phyloP scores from a whole-genome alignment of 169 alveolate genomes.

The Toxoplasma gondii region DNA sequence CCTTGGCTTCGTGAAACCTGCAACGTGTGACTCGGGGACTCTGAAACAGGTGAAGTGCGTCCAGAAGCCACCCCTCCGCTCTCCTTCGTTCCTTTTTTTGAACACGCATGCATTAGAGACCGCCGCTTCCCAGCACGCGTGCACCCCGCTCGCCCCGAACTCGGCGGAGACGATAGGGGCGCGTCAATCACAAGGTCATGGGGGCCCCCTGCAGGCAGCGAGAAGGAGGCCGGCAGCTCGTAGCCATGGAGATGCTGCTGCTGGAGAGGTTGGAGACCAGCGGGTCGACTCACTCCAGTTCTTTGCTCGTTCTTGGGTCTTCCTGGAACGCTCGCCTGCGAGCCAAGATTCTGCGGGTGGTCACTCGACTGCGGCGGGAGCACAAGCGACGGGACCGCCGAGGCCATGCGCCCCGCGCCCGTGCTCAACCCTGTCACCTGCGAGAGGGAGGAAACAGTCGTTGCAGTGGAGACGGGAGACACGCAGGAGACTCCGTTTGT shows the following conservation, averaged over 20 bases:
- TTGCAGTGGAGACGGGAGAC: neutral
- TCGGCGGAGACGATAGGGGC: neutral
- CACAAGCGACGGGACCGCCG: neutral
- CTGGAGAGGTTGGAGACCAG: neutral
- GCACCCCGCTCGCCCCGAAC: neutral
- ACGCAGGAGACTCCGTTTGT: neutral
- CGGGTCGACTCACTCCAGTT: neutral
- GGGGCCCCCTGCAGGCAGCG: neutral
- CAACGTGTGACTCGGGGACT: too few relatives aligned
- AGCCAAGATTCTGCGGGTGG: neutral
- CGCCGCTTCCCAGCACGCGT: constrained; percentile 3
- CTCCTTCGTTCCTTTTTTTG: neutral
- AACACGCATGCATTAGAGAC: neutral
- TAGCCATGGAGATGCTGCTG: neutral
- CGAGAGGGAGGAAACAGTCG: neutral
- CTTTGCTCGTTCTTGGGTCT: neutral
- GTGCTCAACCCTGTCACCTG: neutral
- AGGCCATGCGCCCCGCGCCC: neutral
- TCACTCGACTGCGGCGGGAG: neutral
- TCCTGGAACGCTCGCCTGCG: neutral
- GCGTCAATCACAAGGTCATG: neutral
- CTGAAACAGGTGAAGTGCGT: neutral
- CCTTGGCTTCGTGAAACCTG: neutral
- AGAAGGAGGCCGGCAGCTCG: neutral
- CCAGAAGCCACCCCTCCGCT: neutral